These are phyloP conservation scores for Populus alba DNA, from an alignment of 345 rosid genomes.

Conservation along the genomic window DNA sequence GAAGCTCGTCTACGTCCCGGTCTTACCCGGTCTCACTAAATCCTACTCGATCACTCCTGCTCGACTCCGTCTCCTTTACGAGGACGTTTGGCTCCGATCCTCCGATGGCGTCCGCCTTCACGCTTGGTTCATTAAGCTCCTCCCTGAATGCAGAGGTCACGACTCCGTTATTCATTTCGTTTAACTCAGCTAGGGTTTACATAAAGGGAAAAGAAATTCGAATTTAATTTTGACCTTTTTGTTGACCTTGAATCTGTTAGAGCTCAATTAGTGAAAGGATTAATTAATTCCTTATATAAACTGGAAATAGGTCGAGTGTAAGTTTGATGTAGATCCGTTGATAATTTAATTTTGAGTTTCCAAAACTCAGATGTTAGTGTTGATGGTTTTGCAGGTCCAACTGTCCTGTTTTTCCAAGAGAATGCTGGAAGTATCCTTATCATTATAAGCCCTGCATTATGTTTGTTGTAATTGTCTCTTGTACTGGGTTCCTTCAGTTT, in stretches of 20 bases:
- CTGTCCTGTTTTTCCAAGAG: conserved; percentile 94
- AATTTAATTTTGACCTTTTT: not conserved
- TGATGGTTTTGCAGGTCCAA: conserved; percentile 76
- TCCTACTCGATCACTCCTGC: conserved; percentile 77
- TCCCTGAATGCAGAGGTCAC: conserved; percentile 75
- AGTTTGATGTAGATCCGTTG: not conserved
- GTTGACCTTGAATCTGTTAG: not conserved
- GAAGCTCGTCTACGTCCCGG: conserved; percentile 92
- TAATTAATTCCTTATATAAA: not conserved
- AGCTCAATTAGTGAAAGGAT: not conserved
- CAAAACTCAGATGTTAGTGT: conserved; percentile 2
- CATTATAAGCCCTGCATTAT: not conserved
- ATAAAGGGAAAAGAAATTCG: not conserved
- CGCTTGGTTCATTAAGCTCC: conserved; percentile 90
- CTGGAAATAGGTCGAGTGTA: not conserved
- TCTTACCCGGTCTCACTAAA: conserved; percentile 86
- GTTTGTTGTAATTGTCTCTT: not conserved
- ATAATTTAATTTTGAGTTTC: not conserved
- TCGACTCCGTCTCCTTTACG: conserved; percentile 74
- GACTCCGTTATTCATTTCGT: not conserved
- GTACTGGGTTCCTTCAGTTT: not conserved
- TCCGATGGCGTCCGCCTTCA: conserved; percentile 92
- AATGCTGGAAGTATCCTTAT: conserved; percentile 99
- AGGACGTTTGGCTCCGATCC: conserved; percentile 94
- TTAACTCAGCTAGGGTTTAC: conserved; percentile 27